These are phyloP conservation scores for Moniliophthora roreri DNA, from an alignment of 1,284 basidiomycete genomes.

Conservation along the genomic window DNA sequence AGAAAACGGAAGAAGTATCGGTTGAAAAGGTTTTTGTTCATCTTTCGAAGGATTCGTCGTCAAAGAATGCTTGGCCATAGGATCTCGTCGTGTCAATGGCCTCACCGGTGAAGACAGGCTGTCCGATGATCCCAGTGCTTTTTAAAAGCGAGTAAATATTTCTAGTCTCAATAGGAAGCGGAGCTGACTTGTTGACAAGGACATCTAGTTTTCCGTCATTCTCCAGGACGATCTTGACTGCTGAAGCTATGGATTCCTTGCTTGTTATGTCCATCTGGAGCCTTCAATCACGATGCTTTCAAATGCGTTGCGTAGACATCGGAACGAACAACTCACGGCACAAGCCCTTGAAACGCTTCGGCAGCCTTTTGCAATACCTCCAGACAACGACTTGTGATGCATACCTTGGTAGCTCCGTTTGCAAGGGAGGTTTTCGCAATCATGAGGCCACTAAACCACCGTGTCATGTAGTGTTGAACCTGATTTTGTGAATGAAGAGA, in stretches of 20 bases:
- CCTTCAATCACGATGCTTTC: background rate
- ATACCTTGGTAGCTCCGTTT: conserved; percentile 42
- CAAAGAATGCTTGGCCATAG: conserved; percentile 23
- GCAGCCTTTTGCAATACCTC: conserved; percentile 25
- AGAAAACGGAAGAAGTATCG: conserved; percentile 29
- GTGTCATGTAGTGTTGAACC: background rate
- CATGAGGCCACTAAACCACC: conserved; percentile 31
- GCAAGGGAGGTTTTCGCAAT: conserved; percentile 35
- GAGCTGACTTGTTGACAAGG: background rate
- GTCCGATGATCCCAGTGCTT: background rate
- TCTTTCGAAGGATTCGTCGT: conserved; percentile 24
- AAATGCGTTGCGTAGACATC: too few species aligned
- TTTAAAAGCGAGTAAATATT: background rate
- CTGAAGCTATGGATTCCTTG: too few species aligned
- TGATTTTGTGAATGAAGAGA: background rate
- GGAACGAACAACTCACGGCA: conserved; percentile 5
- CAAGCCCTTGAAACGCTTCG: background rate
- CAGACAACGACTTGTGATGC: conserved; percentile 30
- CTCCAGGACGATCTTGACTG: too few species aligned
- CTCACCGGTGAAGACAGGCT: background rate
- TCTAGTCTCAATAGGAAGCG: too few species aligned
- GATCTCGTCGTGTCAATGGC: background rate
- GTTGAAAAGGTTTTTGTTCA: conserved; percentile 23
- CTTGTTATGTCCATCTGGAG: too few species aligned
- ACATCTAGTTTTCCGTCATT: too few species aligned